These are phyloP conservation scores for Fusarium robinianum DNA, from an alignment of 2,329 filamentous ascomycete species.

Conservation along the genomic window DNA sequence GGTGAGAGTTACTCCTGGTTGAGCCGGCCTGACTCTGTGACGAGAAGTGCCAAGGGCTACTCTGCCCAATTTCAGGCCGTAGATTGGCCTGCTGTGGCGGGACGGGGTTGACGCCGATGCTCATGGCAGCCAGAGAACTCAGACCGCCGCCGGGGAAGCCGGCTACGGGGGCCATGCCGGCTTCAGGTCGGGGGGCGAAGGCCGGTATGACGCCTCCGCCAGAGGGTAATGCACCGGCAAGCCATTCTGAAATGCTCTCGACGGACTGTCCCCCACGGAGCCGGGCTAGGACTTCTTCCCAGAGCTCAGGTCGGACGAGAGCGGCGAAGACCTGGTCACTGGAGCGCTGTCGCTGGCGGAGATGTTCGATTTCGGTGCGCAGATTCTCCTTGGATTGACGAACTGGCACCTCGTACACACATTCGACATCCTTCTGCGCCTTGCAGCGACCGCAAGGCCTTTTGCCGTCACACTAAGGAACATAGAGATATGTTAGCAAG, in stretches of 20 bases:
- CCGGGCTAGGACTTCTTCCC: slow-evolving; percentile 59
- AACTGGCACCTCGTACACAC: slow-evolving; percentile 65
- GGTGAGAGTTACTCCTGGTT: slow-evolving; percentile 52
- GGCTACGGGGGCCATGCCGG: slow-evolving; percentile 28
- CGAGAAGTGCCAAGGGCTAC: slow-evolving; percentile 56
- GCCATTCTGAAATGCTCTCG: slow-evolving; percentile 61
- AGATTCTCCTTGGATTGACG: slow-evolving; percentile 67
- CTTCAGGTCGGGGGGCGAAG: slow-evolving; percentile 31
- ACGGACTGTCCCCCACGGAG: slow-evolving; percentile 59
- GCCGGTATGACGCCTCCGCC: slow-evolving; percentile 38
- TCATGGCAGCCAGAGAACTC: slow-evolving; percentile 39
- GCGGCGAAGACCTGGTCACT: slow-evolving; percentile 61
- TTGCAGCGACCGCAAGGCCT: slow-evolving; percentile 61
- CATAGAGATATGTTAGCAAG: slow-evolving; percentile 18
- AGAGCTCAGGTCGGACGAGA: slow-evolving; percentile 54
- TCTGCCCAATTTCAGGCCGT: slow-evolving; percentile 48
- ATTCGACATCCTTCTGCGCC: slow-evolving; percentile 58
- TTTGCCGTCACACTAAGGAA: slow-evolving; percentile 60
- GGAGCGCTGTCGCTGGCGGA: slow-evolving; percentile 58
- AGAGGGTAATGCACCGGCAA: slow-evolving; percentile 44
- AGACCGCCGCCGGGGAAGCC: slow-evolving; percentile 39
- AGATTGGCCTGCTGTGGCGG: slow-evolving; percentile 40
- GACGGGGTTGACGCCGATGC: slow-evolving; percentile 37
- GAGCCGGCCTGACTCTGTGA: slow-evolving; percentile 52
- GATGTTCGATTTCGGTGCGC: slow-evolving; percentile 61